Evolutionary conservation across 2,329 filamentous ascomycete genomes (phyloP), one percentile per base, ranked within the genome.

Genomic region (Aspergillus persii): DNA sequence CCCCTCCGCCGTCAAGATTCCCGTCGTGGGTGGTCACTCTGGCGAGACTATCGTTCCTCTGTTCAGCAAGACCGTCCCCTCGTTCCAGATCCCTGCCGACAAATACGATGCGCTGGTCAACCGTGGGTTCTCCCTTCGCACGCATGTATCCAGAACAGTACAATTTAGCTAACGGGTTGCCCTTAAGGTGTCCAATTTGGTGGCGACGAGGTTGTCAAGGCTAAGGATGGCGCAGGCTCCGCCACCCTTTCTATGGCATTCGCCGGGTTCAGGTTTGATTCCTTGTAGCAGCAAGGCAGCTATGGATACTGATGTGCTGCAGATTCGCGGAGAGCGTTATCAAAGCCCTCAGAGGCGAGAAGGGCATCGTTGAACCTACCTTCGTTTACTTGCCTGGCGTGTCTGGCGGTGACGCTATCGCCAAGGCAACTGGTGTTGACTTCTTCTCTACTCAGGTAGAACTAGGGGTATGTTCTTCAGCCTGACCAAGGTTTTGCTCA

Each of bases 1-100:
- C 77, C 91, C 93, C 61, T 85, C 89, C 71, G 89, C 93, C 77
- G 85, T 92, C 68, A 91, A 83, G 67, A 90, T 99, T 66, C 93
- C 94, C 67, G 95, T 99, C 71, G 87, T 99, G 74, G 95, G 95
- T 74, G 95, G 95, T 63, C 95, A 99, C 87, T 97, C 93, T 61
- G 95, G 95, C 74, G 92, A 94, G 83, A 99, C 95, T 71, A 99
- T 99, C 73, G 93, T 99, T 58, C 95, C 95, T 53, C 86, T 99
- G 63, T 96, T 98, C 86, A 96, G 92, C 86, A 89, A 95, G 83
- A 86, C 91, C 68, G 86, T 88, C 74, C 92, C 93, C 59, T 76
- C 85, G 48, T 89, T 95, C 72, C 84, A 85, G 62, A 95, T 98
- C 65, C 92, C 94, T 50, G 84, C 85, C 62, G 92, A 97, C 76